These are phyloP conservation scores for Gaeumannomyces sp. DNA, from an alignment of 2,329 filamentous ascomycete genomes.

Conservation along the genomic window DNA sequence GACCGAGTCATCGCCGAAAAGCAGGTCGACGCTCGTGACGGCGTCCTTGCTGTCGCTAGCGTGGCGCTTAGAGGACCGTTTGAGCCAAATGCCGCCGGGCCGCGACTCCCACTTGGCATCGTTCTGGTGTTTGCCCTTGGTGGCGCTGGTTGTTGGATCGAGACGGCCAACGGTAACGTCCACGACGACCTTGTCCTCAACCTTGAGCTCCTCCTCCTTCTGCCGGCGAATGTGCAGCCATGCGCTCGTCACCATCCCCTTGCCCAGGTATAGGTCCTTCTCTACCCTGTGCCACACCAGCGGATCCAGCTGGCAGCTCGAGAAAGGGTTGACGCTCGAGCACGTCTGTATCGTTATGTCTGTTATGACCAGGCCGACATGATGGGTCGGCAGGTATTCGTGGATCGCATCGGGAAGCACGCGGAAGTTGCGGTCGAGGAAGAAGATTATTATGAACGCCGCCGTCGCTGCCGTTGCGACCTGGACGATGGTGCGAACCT, in stretches of 20 bases:
- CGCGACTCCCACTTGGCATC: conserved; percentile 71
- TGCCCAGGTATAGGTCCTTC: conserved; percentile 79
- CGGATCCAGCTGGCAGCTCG: conserved; percentile 67
- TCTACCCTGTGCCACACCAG: conserved; percentile 74
- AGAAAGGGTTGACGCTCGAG: conserved; percentile 66
- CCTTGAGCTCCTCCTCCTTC: conserved; percentile 73
- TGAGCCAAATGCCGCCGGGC: conserved; percentile 74
- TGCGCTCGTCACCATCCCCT: conserved; percentile 66
- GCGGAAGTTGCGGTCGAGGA: conserved; percentile 83
- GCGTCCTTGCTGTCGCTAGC: conserved; percentile 68
- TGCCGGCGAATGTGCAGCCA: conserved; percentile 80
- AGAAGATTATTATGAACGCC: conserved; percentile 65
- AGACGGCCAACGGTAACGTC: conserved; percentile 70
- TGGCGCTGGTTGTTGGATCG: conserved; percentile 54
- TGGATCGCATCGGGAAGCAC: conserved; percentile 82
- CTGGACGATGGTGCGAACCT: conserved; percentile 69
- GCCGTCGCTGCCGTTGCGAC: conserved; percentile 59
- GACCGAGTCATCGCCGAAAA: conserved; percentile 86
- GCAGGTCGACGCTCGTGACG: conserved; percentile 75
- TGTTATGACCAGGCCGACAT: conserved; percentile 77
- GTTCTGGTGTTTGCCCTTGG: conserved; percentile 39
- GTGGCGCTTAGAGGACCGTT: conserved; percentile 64
- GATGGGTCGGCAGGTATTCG: conserved; percentile 78
- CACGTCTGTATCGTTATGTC: conserved; percentile 76
- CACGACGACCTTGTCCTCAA: conserved; percentile 71